Evolutionary conservation across 2,329 filamentous ascomycete genomes (phyloP).

Genomic region (Pezicula carpinea): DNA sequence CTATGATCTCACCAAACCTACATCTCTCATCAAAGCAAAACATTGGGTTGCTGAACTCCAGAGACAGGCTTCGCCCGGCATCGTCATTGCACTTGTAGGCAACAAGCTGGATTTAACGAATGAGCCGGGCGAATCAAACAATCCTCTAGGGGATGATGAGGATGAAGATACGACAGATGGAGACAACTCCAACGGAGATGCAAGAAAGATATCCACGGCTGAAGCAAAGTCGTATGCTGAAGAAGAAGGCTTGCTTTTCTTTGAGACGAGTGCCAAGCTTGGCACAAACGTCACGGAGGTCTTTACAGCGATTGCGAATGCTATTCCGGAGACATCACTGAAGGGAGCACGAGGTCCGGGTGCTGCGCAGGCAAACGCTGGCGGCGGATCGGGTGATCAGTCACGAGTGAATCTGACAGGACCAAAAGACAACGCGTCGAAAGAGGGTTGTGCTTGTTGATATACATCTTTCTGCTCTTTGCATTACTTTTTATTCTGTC

Average conservation of each 20-base stretch:
- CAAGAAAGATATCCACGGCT: conserved; percentile 82
- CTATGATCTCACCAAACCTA: conserved; percentile 96
- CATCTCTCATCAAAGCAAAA: conserved; percentile 92
- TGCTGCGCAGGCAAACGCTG: conserved; percentile 47
- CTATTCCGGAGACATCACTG: conserved; percentile 92
- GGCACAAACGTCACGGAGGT: conserved; percentile 92
- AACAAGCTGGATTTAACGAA: conserved; percentile 92
- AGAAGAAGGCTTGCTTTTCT: conserved; percentile 90
- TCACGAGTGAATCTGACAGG: conserved; percentile 78
- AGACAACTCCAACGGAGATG: conserved; percentile 64
- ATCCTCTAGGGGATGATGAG: conserved; percentile 43
- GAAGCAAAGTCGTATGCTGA: conserved; percentile 93
- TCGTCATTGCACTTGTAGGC: conserved; percentile 93
- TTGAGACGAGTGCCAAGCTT: conserved; percentile 97
- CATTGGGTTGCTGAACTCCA: conserved; percentile 98
- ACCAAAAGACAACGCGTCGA: conserved; percentile 67
- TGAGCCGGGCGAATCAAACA: conserved; percentile 44
- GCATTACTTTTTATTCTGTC: conserved; percentile 13
- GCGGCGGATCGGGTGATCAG: conserved; percentile 60
- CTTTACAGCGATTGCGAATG: conserved; percentile 96
- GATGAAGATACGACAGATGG: conserved; percentile 42
- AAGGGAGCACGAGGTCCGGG: conserved; percentile 79
- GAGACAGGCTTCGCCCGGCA: conserved; percentile 90
- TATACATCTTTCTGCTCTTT: conserved; percentile 9
- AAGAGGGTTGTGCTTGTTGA: conserved; percentile 88